phyloP scores from a whole-genome alignment of 768 basidiomycete species.

The Leccinum variicolor region DNA sequence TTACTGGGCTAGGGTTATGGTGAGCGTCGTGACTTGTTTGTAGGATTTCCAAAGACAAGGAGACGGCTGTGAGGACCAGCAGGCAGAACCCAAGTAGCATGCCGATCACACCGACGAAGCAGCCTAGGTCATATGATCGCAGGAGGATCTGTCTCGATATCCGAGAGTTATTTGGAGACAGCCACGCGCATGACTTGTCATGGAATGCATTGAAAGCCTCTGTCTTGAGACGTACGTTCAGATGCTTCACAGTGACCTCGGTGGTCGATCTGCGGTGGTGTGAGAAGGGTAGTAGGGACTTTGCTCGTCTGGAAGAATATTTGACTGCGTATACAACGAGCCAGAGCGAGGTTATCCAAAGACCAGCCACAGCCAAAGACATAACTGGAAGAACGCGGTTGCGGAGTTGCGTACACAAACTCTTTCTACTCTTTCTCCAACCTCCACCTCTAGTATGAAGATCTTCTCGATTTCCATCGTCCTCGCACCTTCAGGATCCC shows the following conservation, averaged over 20 bases:
- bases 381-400: constrained; percentile 6
- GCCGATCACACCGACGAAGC: constrained; percentile 42
- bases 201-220: constrained; percentile 48
- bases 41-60: constrained; percentile 18
- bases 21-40: neutral
- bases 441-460: constrained; percentile 59
- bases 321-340: constrained; percentile 25
- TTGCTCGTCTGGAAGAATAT: constrained; percentile 16
- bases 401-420: neutral
- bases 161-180: constrained; percentile 33
- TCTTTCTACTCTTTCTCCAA: constrained; percentile 5
- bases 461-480: constrained; percentile 78
- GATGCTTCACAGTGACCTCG: constrained; percentile 23
- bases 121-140: constrained; percentile 50
- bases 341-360: constrained; percentile 26
- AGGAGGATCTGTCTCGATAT: constrained; percentile 28
- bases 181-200: constrained; percentile 36
- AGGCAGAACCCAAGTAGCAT: constrained; percentile 42
- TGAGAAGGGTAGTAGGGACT: constrained; percentile 19
- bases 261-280: constrained; percentile 16
- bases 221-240: constrained; percentile 42
- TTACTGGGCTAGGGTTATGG: constrained; percentile 6
- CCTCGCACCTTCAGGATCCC: constrained; percentile 59
- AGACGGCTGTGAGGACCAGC: constrained; percentile 34
- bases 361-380: constrained; percentile 16